phyloP scores from a whole-genome alignment of 148 eudicot species.

The Rhododendron ferrugineum region DNA sequence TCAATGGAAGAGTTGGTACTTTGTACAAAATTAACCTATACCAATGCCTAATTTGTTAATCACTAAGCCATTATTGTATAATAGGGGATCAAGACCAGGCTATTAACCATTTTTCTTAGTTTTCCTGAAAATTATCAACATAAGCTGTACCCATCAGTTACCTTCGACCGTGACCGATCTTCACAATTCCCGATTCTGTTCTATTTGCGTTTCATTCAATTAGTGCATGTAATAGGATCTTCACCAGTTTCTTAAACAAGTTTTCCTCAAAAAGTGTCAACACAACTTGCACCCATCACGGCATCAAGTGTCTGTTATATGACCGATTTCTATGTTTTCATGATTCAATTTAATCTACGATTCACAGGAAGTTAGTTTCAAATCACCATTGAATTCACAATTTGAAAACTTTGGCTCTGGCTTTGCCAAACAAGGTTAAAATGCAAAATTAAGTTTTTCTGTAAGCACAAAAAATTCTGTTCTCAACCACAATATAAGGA shows the following conservation, averaged over 20 bases:
- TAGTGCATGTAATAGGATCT: neutral
- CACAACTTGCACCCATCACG: neutral
- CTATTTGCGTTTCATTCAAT: neutral
- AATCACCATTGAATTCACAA: neutral
- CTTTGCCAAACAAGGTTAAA: neutral
- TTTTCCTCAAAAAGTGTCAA: neutral
- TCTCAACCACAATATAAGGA: neutral
- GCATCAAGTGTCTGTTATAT: neutral
- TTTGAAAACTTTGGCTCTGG: neutral
- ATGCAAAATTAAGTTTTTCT: neutral
- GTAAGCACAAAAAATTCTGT: neutral
- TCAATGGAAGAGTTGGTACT: neutral
- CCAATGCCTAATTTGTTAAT: neutral
- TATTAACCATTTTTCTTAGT: neutral
- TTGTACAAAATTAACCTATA: neutral
- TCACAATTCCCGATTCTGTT: neutral
- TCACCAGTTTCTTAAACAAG: neutral
- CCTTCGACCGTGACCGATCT: neutral
- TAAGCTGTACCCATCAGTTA: neutral
- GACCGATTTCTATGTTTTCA: neutral
- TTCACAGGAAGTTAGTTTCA: neutral
- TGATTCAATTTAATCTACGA: neutral
- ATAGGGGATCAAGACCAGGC: neutral
- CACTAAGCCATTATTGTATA: neutral
- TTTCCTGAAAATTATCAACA: neutral